Base-by-base conservation (phyloP, 2,329 filamentous ascomycete species). In the Elsinoe batatas region DNA sequence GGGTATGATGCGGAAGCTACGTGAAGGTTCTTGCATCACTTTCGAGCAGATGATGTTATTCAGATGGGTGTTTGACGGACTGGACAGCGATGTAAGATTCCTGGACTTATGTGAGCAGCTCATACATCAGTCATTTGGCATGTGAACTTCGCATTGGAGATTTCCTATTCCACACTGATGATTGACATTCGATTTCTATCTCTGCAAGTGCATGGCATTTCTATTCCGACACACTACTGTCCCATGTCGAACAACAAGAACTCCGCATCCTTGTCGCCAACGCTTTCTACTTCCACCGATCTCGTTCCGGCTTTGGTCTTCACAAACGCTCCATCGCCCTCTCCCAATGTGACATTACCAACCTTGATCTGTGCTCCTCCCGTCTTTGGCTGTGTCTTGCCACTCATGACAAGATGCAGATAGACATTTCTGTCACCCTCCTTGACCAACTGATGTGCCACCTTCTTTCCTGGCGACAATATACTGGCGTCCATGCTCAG, bases 251-350 rank as follows among this genome's bases (percentile, higher is more conserved):
- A 77, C 53, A 77, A 59, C 62, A 77, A 64, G 49, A 77, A 76
- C 62, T 77, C 74, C 0, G 74, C 74, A 3, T 66, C 58, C 63
- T 67, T 72, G 11, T 73, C 72, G 0, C 74, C 74, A 1, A 74
- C 67, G 58, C 72, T 76, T 62, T 75, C 71, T 11, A 77, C 68
- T 54, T 71, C 69, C 40, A 77, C 64, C 62, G 68, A 71, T 0
- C 68, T 71, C 0, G 73, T 72, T 0, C 73, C 73, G n/a, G 58
- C 64, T 1, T 70, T 68, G 5, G 67, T 69, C 5, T 84, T 82
- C 5, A 94, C 73, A 69, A 88, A 93, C 1, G 86, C 87, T 13
- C 88, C 88, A 70, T 95, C 89, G 0, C 89, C 89, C 70, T 94
- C 89, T 1, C 72, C 74, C 15, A 94, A 68, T 13, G 86, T 73